Conservation (phyloP, 1,139 yeast genomes). For the Lodderomyces margitis region DNA sequence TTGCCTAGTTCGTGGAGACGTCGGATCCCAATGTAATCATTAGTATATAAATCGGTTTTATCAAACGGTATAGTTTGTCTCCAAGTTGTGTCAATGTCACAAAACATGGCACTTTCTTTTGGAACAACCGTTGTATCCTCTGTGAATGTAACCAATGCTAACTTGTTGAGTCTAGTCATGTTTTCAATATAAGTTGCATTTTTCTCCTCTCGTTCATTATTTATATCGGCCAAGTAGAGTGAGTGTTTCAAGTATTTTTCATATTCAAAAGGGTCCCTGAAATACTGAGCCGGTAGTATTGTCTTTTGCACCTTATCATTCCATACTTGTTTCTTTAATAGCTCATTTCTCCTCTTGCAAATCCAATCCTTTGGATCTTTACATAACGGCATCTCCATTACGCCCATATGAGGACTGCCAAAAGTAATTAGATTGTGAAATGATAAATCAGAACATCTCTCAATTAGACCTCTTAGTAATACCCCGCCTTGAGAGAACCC, state of each 20-base stretch:
- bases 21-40: conserved; percentile 62
- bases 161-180: conserved; percentile 41
- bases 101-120: conserved; percentile 67
- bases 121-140: conserved; percentile 71
- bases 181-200: conserved; percentile 39
- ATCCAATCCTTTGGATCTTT: conserved; percentile 52
- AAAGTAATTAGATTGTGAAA: conserved; percentile 62
- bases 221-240: conserved; percentile 58
- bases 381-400: conserved; percentile 68
- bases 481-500: conserved; percentile 87
- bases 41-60: conserved; percentile 46
- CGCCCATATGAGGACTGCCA: conserved; percentile 84
- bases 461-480: conserved; percentile 62
- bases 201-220: conserved; percentile 50
- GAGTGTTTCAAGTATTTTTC: conserved; percentile 51
- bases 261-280: conserved; percentile 51
- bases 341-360: conserved; percentile 54
- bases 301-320: conserved; percentile 52
- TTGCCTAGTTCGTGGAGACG: conserved; percentile 39
- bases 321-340: conserved; percentile 65
- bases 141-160: conserved; percentile 60
- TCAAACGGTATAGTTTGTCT: conserved; percentile 47
- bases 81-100: conserved; percentile 47
- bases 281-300: conserved; percentile 74
- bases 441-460: conserved; percentile 50